phyloP scores from a whole-genome alignment of 2,329 filamentous ascomycete genomes.

The Pestalotiopsis sp. region DNA sequence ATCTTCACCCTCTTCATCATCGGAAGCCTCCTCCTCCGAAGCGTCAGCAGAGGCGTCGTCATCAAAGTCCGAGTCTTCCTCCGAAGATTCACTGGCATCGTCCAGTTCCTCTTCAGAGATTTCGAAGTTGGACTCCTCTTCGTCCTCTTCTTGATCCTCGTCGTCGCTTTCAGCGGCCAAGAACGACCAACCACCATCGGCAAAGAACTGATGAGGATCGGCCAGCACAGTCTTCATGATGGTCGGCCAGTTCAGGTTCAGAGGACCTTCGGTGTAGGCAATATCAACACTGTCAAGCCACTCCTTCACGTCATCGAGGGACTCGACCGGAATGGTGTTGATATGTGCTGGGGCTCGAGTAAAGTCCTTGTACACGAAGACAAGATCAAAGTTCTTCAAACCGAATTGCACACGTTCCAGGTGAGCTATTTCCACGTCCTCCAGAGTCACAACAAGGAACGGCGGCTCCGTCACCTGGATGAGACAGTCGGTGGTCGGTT shows the following conservation, averaged over 20 bases:
- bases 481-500: constrained; percentile 94
- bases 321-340: constrained; percentile 97
- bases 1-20: constrained; percentile 78
- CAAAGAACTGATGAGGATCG: constrained; percentile 94
- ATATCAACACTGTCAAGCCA: constrained; percentile 97
- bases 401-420: constrained; percentile 96
- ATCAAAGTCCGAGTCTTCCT: constrained; percentile 92
- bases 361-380: constrained; percentile 98
- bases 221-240: constrained; percentile 99
- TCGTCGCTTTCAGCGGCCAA: constrained; percentile 85
- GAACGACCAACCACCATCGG: constrained; percentile 94
- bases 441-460: constrained; percentile 92
- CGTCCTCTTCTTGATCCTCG: constrained; percentile 78
- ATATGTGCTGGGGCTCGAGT: constrained; percentile 87
- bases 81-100: constrained; percentile 72
- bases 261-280: constrained; percentile 87
- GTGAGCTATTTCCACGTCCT: constrained; percentile 95
- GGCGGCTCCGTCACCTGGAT: constrained; percentile 97
- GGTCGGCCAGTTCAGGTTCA: constrained; percentile 98
- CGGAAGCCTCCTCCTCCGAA: constrained; percentile 71
- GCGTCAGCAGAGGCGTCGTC: constrained; percentile 85
- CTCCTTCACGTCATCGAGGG: constrained; percentile 92
- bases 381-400: constrained; percentile 97
- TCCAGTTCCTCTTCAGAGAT: constrained; percentile 86
- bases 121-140: constrained; percentile 92